Conservation (phyloP, 1,284 basidiomycete species). For the Marasmius sp. region DNA sequence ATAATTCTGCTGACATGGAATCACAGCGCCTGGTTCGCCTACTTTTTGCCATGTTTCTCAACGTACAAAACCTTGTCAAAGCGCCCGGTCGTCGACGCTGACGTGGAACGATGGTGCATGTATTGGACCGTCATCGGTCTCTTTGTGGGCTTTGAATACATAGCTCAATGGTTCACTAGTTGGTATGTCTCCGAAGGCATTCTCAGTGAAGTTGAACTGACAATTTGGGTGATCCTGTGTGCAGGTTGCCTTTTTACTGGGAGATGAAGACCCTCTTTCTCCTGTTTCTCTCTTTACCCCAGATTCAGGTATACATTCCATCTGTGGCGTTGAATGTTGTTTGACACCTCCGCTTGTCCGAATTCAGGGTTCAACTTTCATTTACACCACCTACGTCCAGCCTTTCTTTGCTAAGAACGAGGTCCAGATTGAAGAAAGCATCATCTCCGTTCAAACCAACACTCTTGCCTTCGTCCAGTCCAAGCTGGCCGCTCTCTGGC, state of each 20-base stretch:
- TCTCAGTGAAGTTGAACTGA: not conserved
- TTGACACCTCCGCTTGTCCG: not conserved
- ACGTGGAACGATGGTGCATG: slow-evolving; percentile 57
- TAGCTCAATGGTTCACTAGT: slow-evolving; percentile 66
- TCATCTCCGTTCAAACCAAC: slow-evolving; percentile 54
- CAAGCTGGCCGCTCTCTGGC: slow-evolving; percentile 46
- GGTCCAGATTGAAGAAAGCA: slow-evolving; percentile 62
- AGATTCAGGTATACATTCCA: slow-evolving; percentile 58
- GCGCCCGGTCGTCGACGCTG: slow-evolving; percentile 54
- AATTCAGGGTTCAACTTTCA: slow-evolving; percentile 67
- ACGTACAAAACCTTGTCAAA: slow-evolving; percentile 69
- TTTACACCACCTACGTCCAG: slow-evolving; percentile 65
- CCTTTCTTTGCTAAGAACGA: slow-evolving; percentile 72
- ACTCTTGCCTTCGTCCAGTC: slow-evolving; percentile 50
- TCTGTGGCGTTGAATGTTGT: not conserved
- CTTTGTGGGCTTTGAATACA: slow-evolving; percentile 68
- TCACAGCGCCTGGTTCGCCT: slow-evolving; percentile 67
- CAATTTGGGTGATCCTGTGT: slow-evolving; percentile 5
- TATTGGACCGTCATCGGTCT: slow-evolving; percentile 62
- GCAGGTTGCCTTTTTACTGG: slow-evolving; percentile 81
- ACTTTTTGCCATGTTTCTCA: slow-evolving; percentile 58
- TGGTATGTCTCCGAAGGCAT: slow-evolving; percentile 49
- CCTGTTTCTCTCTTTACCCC: slow-evolving; percentile 72
- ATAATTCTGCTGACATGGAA: not conserved
- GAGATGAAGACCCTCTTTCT: slow-evolving; percentile 70